phyloP scores from a whole-genome alignment of 106 monocot species.

The Posidonia australis region DNA sequence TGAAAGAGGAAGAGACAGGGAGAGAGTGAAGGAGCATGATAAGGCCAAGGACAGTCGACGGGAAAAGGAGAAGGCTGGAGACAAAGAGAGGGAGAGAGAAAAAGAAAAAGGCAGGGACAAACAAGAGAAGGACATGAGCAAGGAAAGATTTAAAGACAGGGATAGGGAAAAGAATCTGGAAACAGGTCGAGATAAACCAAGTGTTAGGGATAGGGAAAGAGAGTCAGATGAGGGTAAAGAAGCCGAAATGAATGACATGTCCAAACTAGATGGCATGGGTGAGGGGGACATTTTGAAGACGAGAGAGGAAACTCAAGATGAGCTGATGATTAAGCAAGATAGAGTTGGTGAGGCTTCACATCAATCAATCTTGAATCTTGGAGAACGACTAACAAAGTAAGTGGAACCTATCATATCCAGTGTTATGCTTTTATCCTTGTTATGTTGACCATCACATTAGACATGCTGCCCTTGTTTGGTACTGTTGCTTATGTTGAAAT shows the following conservation, averaged over 20 bases:
- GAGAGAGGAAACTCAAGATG: neutral
- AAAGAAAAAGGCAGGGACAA: neutral
- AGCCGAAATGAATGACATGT: neutral
- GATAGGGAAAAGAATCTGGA: slow-evolving; percentile 5
- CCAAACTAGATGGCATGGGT: neutral
- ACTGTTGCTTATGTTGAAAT: too few species aligned
- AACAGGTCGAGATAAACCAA: neutral
- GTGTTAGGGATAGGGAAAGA: neutral
- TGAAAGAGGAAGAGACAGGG: slow-evolving; percentile 5
- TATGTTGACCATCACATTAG: neutral
- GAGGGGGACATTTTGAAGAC: neutral
- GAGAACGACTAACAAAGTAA: slow-evolving; percentile 8
- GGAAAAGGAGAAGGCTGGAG: slow-evolving; percentile 3
- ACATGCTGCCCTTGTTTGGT: neutral
- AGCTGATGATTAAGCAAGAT: neutral
- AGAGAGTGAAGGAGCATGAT: neutral
- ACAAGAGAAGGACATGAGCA: neutral
- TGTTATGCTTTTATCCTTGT: neutral
- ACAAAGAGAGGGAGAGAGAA: neutral
- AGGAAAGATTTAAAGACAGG: slow-evolving; percentile 1
- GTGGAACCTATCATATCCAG: neutral
- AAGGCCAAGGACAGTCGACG: neutral
- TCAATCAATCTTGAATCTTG: neutral
- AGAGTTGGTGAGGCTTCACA: neutral
- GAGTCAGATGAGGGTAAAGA: neutral